A percentile compares a stretch with the other conserved stretches of the same genome.
Evolutionary conservation across 352 stramenopile genomes (phyloP).

Genomic region (Phytophthora cryptogea): DNA sequence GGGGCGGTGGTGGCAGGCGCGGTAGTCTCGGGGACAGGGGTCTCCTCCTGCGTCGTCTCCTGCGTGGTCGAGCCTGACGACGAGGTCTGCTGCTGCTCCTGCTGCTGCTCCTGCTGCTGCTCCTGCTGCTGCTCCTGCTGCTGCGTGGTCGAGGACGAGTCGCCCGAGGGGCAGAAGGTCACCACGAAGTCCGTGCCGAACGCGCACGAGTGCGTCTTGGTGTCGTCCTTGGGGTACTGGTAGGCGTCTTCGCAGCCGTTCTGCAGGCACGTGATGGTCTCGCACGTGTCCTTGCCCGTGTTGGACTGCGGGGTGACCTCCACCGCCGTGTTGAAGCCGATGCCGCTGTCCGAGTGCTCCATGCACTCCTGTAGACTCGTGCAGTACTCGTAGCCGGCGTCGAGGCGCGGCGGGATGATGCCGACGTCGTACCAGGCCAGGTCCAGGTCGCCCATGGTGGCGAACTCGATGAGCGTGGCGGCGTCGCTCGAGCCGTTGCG

Average conservation of each 20-base stretch:
- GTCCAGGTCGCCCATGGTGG: constrained; percentile 58
- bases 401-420: constrained; percentile 64
- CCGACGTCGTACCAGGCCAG: constrained; percentile 75
- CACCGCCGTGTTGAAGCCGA: constrained; percentile 75
- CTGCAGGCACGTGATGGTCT: constrained; percentile 51
- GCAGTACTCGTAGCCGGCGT: constrained; percentile 64
- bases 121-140: constrained; percentile 23
- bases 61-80: constrained; percentile 9
- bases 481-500: constrained; percentile 61
- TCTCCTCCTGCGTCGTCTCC: constrained; percentile 24
- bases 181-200: constrained; percentile 65
- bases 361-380: constrained; percentile 68
- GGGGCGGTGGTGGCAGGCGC: constrained; percentile 6
- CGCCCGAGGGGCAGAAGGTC: constrained; percentile 64
- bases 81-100: constrained; percentile 8
- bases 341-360: constrained; percentile 50
- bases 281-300: constrained; percentile 62
- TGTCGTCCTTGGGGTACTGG: constrained; percentile 68
- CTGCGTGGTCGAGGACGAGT: constrained; percentile 16
- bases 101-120: constrained; percentile 26
- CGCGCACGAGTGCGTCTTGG: constrained; percentile 72
- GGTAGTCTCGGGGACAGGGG: constrained; percentile 16
- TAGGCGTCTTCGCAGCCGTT: constrained; percentile 74
- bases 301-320: constrained; percentile 59
- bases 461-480: constrained; percentile 69